Conservation (phyloP, 23 red algal species). For the Gracilaria caudata region DNA sequence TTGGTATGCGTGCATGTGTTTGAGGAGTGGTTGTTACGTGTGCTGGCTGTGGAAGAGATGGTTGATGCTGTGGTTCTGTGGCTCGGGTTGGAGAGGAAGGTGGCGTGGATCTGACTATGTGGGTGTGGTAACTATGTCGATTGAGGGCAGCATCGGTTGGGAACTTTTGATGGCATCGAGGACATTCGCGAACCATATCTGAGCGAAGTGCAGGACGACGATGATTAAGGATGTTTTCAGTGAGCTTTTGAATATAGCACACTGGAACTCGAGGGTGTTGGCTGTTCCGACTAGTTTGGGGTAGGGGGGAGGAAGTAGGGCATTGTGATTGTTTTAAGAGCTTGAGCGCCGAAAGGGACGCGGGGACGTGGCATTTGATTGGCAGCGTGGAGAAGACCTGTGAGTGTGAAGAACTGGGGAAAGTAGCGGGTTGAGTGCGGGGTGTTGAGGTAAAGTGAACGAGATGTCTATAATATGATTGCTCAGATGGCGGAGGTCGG, state of each 20-base stretch:
- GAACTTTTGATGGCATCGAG: background rate
- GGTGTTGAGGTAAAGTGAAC: background rate
- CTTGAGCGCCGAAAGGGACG: background rate
- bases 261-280: background rate
- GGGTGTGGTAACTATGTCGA: constrained; percentile 4
- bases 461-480: background rate
- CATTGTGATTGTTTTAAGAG: constrained; percentile 10
- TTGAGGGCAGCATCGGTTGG: constrained; percentile 3
- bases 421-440: background rate
- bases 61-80: background rate
- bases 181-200: background rate
- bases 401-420: background rate
- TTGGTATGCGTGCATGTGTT: background rate
- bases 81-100: background rate
- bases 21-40: background rate
- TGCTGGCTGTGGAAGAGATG: constrained; percentile 9
- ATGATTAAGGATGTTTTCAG: background rate
- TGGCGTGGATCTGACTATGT: constrained; percentile 16
- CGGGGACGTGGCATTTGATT: background rate
- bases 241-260: too few species aligned
- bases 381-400: background rate
- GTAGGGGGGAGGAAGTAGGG: too few species aligned
- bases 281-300: background rate
- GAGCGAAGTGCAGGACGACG: background rate
- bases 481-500: background rate